These are phyloP conservation scores for Syzygium malaccense DNA, from an alignment of 441 rosid genomes.

Conservation along the genomic window DNA sequence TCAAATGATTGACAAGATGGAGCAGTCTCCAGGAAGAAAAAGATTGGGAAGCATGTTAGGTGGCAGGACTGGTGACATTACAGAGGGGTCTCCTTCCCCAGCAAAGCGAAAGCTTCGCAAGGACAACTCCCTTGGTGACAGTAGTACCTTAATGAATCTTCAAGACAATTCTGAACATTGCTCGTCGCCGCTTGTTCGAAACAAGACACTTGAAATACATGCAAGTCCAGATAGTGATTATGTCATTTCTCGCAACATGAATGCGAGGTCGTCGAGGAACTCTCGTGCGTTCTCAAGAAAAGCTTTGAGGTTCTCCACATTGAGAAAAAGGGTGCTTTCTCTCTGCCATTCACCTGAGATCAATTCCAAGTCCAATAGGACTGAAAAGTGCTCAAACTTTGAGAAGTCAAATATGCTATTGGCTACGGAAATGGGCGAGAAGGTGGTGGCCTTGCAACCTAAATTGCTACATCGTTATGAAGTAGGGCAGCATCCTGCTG, in stretches of 20 bases:
- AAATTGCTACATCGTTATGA: conserved; percentile 35
- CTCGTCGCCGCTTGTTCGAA: conserved; percentile 14
- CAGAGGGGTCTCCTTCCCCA: conserved; percentile 20
- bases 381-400: conserved; percentile 17
- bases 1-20: conserved; percentile 18
- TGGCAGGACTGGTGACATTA: conserved; percentile 19
- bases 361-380: conserved; percentile 19
- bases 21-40: conserved; percentile 36
- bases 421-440: conserved; percentile 28
- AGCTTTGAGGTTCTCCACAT: conserved; percentile 23
- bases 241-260: conserved; percentile 13
- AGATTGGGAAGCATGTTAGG: conserved; percentile 26
- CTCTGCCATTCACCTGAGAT: conserved; percentile 18
- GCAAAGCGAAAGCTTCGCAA: conserved; percentile 22
- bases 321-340: conserved; percentile 27
- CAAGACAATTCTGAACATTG: conserved; percentile 18
- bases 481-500: conserved; percentile 22
- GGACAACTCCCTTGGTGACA: conserved; percentile 10
- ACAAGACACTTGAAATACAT: conserved; percentile 11
- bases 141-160: conserved; percentile 11
- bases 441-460: conserved; percentile 25
- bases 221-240: conserved; percentile 14
- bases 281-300: conserved; percentile 18
- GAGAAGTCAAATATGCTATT: conserved; percentile 25
- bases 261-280: conserved; percentile 14